Conservation (phyloP, 139 green algal genomes). For the Penium margaritaceum region DNA sequence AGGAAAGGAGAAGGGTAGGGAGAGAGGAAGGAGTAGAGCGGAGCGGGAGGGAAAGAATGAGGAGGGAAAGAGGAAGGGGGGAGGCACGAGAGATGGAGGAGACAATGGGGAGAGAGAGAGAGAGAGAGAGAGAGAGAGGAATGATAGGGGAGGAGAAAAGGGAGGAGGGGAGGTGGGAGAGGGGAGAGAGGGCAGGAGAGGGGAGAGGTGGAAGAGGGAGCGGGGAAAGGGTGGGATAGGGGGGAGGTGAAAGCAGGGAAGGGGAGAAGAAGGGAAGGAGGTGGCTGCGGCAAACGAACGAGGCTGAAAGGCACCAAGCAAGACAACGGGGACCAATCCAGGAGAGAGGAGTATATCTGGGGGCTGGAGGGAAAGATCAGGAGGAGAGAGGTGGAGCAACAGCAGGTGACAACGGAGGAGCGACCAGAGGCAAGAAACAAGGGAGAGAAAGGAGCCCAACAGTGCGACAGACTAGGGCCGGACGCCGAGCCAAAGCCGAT, state of each 20-base stretch:
- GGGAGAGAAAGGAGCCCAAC: no score
- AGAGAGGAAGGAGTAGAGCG: neutral
- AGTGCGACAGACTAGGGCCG: no score
- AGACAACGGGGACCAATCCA: no score
- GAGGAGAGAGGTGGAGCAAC: no score
- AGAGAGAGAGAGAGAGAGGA: neutral
- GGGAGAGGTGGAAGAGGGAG: neutral
- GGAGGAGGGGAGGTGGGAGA: neutral
- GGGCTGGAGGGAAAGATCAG: no score
- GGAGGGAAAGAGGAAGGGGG: neutral
- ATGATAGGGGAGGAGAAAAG: neutral
- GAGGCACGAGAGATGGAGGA: neutral
- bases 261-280: neutral
- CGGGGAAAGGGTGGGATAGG: neutral
- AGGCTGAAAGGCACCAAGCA: no score
- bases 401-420: no score
- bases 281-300: no score
- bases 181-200: neutral
- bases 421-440: no score
- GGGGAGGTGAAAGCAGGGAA: neutral
- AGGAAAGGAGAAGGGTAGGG: neutral
- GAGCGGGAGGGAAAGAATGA: neutral
- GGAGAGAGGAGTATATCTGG: no score
- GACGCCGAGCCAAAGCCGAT: no score
- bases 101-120: neutral